Evolutionary conservation across 2,329 filamentous ascomycete genomes (phyloP).

Genomic region (Sarocladium brachiariae): DNA sequence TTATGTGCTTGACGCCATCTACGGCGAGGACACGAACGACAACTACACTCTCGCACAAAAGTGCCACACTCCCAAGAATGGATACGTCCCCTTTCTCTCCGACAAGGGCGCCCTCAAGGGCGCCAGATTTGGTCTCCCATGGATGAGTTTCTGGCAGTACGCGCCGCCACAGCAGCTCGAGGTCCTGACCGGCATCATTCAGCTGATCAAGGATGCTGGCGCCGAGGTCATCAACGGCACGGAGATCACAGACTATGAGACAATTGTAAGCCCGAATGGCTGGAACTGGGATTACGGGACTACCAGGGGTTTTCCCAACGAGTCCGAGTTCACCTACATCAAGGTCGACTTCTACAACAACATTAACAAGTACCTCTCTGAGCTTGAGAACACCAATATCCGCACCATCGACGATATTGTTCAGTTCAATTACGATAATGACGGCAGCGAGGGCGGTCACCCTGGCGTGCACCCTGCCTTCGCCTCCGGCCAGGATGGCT

Average conservation of each 20-base stretch:
- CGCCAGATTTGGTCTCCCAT: slow-evolving; percentile 64
- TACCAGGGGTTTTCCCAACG: slow-evolving; percentile 56
- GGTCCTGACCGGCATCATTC: slow-evolving; percentile 40
- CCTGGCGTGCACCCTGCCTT: slow-evolving; percentile 53
- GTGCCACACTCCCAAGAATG: slow-evolving; percentile 44
- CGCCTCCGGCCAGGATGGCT: slow-evolving; percentile 63
- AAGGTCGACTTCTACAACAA: slow-evolving; percentile 64
- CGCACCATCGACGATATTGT: slow-evolving; percentile 59
- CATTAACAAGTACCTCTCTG: slow-evolving; percentile 54
- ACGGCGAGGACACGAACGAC: slow-evolving; percentile 55
- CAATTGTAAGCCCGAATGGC: slow-evolving; percentile 56
- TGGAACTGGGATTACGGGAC: slow-evolving; percentile 69
- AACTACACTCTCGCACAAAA: slow-evolving; percentile 57
- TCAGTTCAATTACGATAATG: slow-evolving; percentile 55
- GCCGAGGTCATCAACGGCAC: slow-evolving; percentile 64
- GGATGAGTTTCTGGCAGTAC: slow-evolving; percentile 63
- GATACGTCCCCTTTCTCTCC: slow-evolving; percentile 52
- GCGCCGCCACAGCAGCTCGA: slow-evolving; percentile 48
- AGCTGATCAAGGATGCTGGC: slow-evolving; percentile 51
- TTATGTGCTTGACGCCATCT: slow-evolving; percentile 54
- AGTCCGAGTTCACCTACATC: slow-evolving; percentile 67
- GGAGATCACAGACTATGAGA: slow-evolving; percentile 57
- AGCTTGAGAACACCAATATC: slow-evolving; percentile 55
- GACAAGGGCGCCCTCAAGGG: slow-evolving; percentile 47
- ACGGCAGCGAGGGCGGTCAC: slow-evolving; percentile 59